These are phyloP conservation scores for Pseudogymnoascus pannorum DNA, from an alignment of 2,329 filamentous ascomycete species.

Conservation along the genomic window DNA sequence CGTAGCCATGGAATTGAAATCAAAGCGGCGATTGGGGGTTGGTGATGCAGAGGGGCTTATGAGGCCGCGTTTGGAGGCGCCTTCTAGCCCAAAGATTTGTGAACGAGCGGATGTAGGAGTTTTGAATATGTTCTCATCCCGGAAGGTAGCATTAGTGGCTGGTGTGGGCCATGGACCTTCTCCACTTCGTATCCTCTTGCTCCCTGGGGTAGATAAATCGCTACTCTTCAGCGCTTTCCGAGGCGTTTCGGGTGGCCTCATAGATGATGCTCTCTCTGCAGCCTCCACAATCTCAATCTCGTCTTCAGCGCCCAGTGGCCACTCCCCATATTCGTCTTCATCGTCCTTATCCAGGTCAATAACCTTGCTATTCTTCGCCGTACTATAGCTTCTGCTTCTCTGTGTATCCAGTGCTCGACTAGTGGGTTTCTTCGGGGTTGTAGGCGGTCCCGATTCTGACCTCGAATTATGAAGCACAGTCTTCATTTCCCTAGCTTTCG, in stretches of 20 bases:
- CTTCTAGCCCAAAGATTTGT: background rate
- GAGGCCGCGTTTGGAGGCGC: constrained; percentile 8
- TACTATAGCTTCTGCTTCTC: background rate
- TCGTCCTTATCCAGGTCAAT: constrained; percentile 15
- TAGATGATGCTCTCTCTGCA: constrained; percentile 9
- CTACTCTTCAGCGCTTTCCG: constrained; percentile 20
- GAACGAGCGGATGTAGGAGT: constrained; percentile 15
- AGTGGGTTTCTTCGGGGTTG: constrained; percentile 12
- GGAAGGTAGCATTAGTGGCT: constrained; percentile 13
- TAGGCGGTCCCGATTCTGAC: constrained; percentile 29
- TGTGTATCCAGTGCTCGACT: background rate
- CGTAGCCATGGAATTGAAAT: background rate
- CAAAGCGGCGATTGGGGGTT: constrained; percentile 19
- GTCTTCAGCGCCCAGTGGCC: constrained; percentile 19
- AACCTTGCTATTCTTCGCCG: background rate
- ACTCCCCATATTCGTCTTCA: constrained; percentile 25
- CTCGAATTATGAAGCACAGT: constrained; percentile 39
- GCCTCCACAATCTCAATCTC: constrained; percentile 18
- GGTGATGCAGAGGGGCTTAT: constrained; percentile 22
- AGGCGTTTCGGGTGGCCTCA: constrained; percentile 20
- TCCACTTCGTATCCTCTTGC: constrained; percentile 24
- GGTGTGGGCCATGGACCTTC: constrained; percentile 23
- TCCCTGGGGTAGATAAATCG: constrained; percentile 20
- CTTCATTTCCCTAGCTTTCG: constrained; percentile 37
- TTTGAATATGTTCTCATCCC: constrained; percentile 20